Evolutionary conservation across 2,329 filamentous ascomycete species (phyloP).

Genomic region (Fusarium sp.): DNA sequence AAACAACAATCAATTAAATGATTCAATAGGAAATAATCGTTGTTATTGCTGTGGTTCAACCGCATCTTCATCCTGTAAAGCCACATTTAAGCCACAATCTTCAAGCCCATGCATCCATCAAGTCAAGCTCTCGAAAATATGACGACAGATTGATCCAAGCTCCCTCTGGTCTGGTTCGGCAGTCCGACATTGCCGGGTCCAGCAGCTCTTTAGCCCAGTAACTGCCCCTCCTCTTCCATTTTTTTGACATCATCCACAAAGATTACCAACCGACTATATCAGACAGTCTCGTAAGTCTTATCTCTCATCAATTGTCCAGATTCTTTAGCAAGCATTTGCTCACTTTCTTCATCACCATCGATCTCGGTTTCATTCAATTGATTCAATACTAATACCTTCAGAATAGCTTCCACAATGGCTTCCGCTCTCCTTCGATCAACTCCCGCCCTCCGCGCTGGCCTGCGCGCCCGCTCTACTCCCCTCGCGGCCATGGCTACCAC

Average conservation of each 20-base stretch:
- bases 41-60: neutral
- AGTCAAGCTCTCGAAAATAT: slow-evolving; percentile 40
- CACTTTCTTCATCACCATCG: neutral
- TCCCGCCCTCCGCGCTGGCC: slow-evolving; percentile 74
- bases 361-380: neutral
- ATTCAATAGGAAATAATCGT: neutral
- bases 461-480: slow-evolving; percentile 73
- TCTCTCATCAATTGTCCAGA: neutral
- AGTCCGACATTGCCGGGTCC: slow-evolving; percentile 42
- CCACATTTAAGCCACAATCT: slow-evolving; percentile 15
- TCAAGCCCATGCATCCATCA: slow-evolving; percentile 5
- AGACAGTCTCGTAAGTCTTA: slow-evolving; percentile 10
- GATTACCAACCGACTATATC: neutral
- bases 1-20: neutral
- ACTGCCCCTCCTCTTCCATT: slow-evolving; percentile 20
- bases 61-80: neutral
- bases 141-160: slow-evolving; percentile 47
- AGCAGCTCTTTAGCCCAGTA: slow-evolving; percentile 24
- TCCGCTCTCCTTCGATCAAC: slow-evolving; percentile 78
- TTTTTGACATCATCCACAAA: slow-evolving; percentile 48
- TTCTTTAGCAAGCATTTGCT: neutral
- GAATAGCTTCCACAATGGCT: slow-evolving; percentile 69
- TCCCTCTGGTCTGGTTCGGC: slow-evolving; percentile 38
- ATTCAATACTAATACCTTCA: neutral
- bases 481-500: slow-evolving; percentile 75